Percentiles rank a stretch among this genome's conserved stretches.
Evolutionary conservation across 2,329 filamentous ascomycete genomes (phyloP).

Genomic region (Penicillium nordicum): DNA sequence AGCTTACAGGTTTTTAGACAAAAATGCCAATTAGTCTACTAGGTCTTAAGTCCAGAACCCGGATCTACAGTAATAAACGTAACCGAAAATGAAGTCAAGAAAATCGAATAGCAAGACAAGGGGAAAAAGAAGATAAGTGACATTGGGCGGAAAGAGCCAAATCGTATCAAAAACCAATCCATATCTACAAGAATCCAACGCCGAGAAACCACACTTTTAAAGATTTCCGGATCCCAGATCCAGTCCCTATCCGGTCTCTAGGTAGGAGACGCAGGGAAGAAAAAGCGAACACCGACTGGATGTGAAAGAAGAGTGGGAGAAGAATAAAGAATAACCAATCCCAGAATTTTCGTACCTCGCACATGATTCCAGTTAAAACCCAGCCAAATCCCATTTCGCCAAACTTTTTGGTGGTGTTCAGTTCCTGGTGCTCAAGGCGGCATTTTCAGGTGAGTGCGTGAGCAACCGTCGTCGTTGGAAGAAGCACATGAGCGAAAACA

Average conservation of each 20-base stretch:
- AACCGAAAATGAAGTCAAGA: not conserved
- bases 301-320: slow-evolving; percentile 7
- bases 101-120: not conserved
- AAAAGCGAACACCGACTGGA: slow-evolving; percentile 12
- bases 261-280: not conserved
- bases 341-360: not conserved
- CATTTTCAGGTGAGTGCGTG: not conserved
- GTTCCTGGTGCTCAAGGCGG: not conserved
- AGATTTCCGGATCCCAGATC: slow-evolving; percentile 13
- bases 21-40: not conserved
- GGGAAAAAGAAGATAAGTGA: slow-evolving; percentile 9
- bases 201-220: slow-evolving; percentile 25
- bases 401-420: not conserved
- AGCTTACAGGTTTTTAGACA: too few species aligned
- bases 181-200: slow-evolving; percentile 28
- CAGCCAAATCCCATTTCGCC: not conserved
- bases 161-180: slow-evolving; percentile 18
- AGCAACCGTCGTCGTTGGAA: not conserved
- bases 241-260: not conserved
- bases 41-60: not conserved
- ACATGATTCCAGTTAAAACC: not conserved
- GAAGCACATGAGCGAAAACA: not conserved
- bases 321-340: not conserved
- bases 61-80: not conserved
- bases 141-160: slow-evolving; percentile 19